These are phyloP conservation scores for Paramecium octaurelia DNA, from an alignment of 73 alveolate species.

Conservation along the genomic window DNA sequence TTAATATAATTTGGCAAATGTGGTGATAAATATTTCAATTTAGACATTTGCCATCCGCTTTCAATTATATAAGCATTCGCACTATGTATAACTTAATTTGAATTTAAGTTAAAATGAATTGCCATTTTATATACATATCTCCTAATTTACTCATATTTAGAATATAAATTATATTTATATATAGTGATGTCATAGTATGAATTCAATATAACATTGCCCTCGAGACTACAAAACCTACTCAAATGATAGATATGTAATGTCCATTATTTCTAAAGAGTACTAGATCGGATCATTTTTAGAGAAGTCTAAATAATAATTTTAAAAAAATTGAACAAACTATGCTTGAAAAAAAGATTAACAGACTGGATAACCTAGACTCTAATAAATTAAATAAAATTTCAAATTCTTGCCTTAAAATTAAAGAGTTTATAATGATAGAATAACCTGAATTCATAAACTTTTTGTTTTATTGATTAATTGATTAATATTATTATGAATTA, in stretches of 20 bases:
- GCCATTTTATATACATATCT: not conserved
- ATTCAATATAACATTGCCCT: not conserved
- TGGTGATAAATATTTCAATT: not conserved
- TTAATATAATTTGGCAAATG: not conserved
- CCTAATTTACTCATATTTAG: not conserved
- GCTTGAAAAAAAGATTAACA: no score
- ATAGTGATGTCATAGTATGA: not conserved
- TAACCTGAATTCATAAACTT: not conserved
- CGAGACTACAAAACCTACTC: not conserved
- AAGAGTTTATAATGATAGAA: not conserved
- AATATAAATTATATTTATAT: not conserved
- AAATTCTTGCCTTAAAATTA: no score
- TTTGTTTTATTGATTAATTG: no score
- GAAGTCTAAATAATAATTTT: not conserved
- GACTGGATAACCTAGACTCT: no score
- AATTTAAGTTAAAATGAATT: not conserved
- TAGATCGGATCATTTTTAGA: not conserved
- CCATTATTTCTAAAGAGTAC: not conserved
- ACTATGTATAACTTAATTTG: not conserved
- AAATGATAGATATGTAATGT: not conserved
- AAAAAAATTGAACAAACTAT: no score
- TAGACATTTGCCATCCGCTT: not conserved
- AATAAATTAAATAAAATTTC: no score
- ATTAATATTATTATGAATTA: not conserved
- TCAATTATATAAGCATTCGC: slow-evolving; percentile 2